These are phyloP conservation scores for Hanseniaspora uvarum DNA, from an alignment of 1,139 yeast genomes.

Conservation along the genomic window DNA sequence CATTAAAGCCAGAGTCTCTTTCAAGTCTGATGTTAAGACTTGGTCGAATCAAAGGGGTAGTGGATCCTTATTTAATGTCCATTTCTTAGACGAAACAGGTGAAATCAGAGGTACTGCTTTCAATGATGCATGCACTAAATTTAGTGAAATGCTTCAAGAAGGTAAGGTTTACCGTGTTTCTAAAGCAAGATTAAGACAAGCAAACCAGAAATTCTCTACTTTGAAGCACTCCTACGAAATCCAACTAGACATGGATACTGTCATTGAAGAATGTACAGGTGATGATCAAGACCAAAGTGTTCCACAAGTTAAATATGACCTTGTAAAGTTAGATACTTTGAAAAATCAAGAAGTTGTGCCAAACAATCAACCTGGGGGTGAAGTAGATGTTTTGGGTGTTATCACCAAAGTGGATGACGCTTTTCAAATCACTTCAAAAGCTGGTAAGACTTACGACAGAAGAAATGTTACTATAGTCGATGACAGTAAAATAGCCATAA, in stretches of 20 bases:
- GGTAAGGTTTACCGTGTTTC: conserved; percentile 82
- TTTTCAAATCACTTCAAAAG: conserved; percentile 78
- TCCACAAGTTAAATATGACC: conserved; percentile 70
- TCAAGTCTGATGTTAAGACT: conserved; percentile 76
- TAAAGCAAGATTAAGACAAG: conserved; percentile 68
- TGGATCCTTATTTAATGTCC: conserved; percentile 81
- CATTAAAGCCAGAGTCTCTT: conserved; percentile 81
- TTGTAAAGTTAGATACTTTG: conserved; percentile 47
- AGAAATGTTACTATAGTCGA: conserved; percentile 84
- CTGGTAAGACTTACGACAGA: conserved; percentile 84
- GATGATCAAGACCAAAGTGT: conserved; percentile 47
- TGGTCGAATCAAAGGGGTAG: conserved; percentile 83
- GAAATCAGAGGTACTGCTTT: conserved; percentile 95
- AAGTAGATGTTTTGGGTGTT: conserved; percentile 80
- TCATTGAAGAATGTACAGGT: conserved; percentile 53
- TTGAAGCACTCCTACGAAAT: conserved; percentile 84
- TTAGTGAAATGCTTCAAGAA: conserved; percentile 65
- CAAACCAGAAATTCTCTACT: conserved; percentile 79
- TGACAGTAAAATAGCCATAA: conserved; percentile 63
- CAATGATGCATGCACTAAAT: conserved; percentile 73
- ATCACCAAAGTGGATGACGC: conserved; percentile 65
- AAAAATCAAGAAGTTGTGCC: conserved; percentile 38
- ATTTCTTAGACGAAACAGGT: conserved; percentile 86
- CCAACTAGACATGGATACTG: conserved; percentile 67
- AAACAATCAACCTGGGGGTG: conserved; percentile 56